Evolutionary conservation across 2,329 filamentous ascomycete species (phyloP).

Genomic region (Diplodia corticola): DNA sequence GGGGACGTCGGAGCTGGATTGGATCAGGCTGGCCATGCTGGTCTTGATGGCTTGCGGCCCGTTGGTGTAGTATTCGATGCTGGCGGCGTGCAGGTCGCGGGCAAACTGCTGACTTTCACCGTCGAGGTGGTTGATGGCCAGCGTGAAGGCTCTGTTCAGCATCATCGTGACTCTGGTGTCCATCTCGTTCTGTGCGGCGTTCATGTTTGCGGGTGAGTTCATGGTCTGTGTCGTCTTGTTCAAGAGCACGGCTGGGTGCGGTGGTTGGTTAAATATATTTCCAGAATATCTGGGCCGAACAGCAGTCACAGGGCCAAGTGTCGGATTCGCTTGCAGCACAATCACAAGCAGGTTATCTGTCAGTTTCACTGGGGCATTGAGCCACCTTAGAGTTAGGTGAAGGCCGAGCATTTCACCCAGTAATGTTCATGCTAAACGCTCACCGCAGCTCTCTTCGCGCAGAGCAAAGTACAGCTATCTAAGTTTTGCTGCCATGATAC

Average conservation of each 20-base stretch:
- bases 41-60: not conserved
- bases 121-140: not conserved
- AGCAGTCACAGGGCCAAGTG: not conserved
- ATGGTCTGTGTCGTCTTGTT: not conserved
- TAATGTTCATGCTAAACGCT: too few relatives aligned
- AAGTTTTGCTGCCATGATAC: too few relatives aligned
- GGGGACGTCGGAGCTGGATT: not conserved
- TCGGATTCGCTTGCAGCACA: too few relatives aligned
- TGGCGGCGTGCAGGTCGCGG: not conserved
- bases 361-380: too few relatives aligned
- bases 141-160: not conserved
- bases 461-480: too few relatives aligned
- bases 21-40: not conserved
- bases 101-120: not conserved
- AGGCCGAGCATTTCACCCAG: too few relatives aligned
- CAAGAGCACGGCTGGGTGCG: too few relatives aligned
- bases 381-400: too few relatives aligned
- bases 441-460: too few relatives aligned
- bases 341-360: too few relatives aligned
- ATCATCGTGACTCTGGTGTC: not conserved
- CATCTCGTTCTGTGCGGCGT: not conserved
- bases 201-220: not conserved
- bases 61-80: not conserved
- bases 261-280: not conserved
- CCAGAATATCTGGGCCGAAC: not conserved